These are phyloP conservation scores for maize (Zea mays) DNA, from an alignment of 176 grass and related monocot species.

Conservation along the genomic window DNA sequence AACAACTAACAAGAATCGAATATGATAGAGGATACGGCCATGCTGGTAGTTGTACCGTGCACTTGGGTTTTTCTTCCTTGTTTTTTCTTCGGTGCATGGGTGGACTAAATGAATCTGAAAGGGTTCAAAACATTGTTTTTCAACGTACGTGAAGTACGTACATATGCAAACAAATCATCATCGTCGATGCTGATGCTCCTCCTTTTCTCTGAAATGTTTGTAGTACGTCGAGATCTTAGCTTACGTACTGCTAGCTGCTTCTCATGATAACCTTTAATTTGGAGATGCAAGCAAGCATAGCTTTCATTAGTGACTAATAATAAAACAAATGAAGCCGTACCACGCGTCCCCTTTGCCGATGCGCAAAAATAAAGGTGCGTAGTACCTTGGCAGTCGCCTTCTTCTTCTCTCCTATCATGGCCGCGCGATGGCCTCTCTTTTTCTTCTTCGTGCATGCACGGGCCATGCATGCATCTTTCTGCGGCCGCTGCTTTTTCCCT, in stretches of 20 bases:
- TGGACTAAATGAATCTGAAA: too few species aligned
- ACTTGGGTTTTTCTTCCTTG: too few species aligned
- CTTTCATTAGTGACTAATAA: neutral
- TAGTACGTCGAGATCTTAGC: neutral
- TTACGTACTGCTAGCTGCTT: neutral
- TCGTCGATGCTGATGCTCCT: neutral
- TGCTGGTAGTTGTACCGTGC: too few species aligned
- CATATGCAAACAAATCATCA: too few species aligned
- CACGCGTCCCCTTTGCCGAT: neutral
- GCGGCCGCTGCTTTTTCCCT: neutral
- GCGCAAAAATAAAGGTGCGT: neutral
- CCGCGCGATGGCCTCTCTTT: conserved; percentile 25
- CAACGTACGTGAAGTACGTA: too few species aligned
- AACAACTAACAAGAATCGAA: too few species aligned
- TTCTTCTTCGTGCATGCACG: neutral
- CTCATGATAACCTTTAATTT: conserved; percentile 37
- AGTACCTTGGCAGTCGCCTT: neutral
- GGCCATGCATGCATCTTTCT: conserved; percentile 13
- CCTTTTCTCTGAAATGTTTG: neutral
- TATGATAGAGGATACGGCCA: too few species aligned
- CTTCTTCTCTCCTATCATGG: conserved; percentile 28
- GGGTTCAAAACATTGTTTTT: too few species aligned
- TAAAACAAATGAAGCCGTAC: conserved; percentile 10
- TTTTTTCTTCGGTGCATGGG: too few species aligned
- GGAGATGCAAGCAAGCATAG: conserved; percentile 16